Percentiles rank a stretch among this genome's conserved stretches.
These are phyloP conservation scores for Rhodotorula graminis DNA, from an alignment of 768 basidiomycete species.

Conservation along the genomic window DNA sequence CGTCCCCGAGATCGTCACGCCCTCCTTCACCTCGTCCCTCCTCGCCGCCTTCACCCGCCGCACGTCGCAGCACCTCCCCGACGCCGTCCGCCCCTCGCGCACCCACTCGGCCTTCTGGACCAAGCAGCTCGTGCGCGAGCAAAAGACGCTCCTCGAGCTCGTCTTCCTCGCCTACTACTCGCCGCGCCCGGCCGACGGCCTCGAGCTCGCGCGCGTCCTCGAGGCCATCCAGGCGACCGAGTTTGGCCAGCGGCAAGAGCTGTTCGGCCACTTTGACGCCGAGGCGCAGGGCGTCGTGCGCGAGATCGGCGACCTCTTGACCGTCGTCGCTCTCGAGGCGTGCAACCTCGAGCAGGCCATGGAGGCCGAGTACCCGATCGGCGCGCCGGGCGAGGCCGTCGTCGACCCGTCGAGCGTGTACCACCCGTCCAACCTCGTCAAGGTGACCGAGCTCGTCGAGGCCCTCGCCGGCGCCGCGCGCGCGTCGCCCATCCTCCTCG, in stretches of 20 bases:
- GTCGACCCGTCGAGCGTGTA: conserved; percentile 38
- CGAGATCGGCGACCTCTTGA: conserved; percentile 56
- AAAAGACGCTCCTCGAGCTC: conserved; percentile 73
- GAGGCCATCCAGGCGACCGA: conserved; percentile 61
- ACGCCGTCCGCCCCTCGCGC: conserved; percentile 51
- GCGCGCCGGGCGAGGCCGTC: conserved; percentile 26
- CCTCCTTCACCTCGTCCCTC: conserved; percentile 59
- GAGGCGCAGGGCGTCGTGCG: conserved; percentile 58
- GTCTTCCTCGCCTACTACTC: conserved; percentile 86
- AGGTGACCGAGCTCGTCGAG: conserved; percentile 58
- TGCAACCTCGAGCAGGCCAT: conserved; percentile 65
- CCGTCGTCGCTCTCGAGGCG: conserved; percentile 56
- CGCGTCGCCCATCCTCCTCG: conserved; percentile 66
- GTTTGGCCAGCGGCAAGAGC: conserved; percentile 62
- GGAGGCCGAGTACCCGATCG: conserved; percentile 27
- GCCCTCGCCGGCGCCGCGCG: conserved; percentile 63
- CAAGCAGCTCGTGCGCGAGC: conserved; percentile 54
- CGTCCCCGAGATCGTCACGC: conserved; percentile 58
- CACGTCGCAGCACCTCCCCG: conserved; percentile 51
- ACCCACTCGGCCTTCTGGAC: conserved; percentile 50
- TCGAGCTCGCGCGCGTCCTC: conserved; percentile 61
- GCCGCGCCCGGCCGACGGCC: conserved; percentile 62
- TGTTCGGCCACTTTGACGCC: conserved; percentile 65
- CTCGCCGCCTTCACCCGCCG: conserved; percentile 57
- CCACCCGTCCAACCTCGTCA: conserved; percentile 53